A percentile compares a stretch with the other conserved stretches of the same genome.
Evolutionary conservation across 2,329 filamentous ascomycete genomes (phyloP).

Genomic region (Phyllosticta capitalensis): DNA sequence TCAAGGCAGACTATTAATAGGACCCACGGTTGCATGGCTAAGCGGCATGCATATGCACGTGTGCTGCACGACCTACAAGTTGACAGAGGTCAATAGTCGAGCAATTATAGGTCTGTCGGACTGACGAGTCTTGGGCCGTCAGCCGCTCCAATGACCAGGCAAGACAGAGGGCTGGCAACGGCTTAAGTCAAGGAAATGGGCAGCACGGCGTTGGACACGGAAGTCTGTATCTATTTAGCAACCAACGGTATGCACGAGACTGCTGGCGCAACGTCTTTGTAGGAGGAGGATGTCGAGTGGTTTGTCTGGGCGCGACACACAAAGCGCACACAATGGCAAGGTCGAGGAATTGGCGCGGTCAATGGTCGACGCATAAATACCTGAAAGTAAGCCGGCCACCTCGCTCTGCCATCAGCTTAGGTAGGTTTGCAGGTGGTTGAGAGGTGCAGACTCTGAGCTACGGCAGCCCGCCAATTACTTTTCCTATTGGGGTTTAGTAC

Average conservation of each 20-base stretch:
- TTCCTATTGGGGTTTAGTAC: background rate
- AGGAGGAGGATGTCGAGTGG: background rate
- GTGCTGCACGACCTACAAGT: background rate
- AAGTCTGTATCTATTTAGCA: background rate
- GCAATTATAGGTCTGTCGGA: background rate
- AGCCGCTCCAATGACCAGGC: background rate
- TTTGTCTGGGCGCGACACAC: background rate
- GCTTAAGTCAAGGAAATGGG: background rate
- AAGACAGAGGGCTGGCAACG: background rate
- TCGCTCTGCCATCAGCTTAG: background rate
- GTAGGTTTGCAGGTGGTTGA: background rate
- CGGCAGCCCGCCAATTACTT: background rate
- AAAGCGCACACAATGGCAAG: background rate
- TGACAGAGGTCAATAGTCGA: background rate
- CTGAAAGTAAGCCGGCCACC: background rate
- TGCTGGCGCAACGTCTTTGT: background rate
- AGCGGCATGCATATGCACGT: background rate
- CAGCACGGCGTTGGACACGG: background rate
- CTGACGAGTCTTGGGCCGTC: background rate
- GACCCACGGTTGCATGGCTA: background rate
- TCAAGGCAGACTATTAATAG: background rate
- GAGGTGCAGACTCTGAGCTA: too few relatives aligned
- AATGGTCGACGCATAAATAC: background rate
- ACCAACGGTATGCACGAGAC: background rate
- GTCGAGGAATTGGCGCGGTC: background rate